Evolutionary conservation across 2,329 filamentous ascomycete genomes (phyloP), one percentile per base, ranked within the genome.

Genomic region (Fonsecaea monophora): DNA sequence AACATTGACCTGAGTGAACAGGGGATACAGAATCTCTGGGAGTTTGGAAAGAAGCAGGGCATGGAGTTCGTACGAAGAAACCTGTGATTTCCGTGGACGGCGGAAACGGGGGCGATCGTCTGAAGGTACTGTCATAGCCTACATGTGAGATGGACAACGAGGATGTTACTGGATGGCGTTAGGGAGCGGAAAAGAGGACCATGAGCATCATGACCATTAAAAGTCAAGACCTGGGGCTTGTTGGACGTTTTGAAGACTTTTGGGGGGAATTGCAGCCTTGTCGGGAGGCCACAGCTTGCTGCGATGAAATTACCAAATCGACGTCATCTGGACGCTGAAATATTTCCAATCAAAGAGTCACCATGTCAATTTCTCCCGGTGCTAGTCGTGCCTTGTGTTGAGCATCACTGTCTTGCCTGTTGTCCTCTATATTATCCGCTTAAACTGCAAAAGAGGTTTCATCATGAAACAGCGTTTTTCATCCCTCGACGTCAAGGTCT

Each of bases 1-100:
- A 92, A 91, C 77, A 94, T 98, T 79, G 94, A 98, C 78, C 88
- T 98, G 64, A 96, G 92, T 75, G 94, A 98, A 81, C 93, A 97
- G 81, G 94, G 94, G 59, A 88, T 98, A 78, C 89, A 97, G 80
- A 97, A 97, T 82, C 85, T 94, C 72, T 95, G 94, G 80, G 92
- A 97, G 78, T 90, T 97, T 78, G 94, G 94, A 78, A 96, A 95
- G 85, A 90, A 90, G 75, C 94, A 96, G 81, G 81, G 97, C 76
- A 91, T 92, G 53, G 94, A 97, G 81, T 90, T 93, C 86, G 84
- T 97, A 85, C 88, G 94, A 77, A 92, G 96, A 57, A 74, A 74
- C 65, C 64, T 74, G 65, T 74, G 58, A 69, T 60, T 54, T 32
- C 9, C 13, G 35, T 37, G 8, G 13, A 18, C 5, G 15, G 53